Conservation (phyloP, 208 protist species). For the Leishmania martiniquensis region DNA sequence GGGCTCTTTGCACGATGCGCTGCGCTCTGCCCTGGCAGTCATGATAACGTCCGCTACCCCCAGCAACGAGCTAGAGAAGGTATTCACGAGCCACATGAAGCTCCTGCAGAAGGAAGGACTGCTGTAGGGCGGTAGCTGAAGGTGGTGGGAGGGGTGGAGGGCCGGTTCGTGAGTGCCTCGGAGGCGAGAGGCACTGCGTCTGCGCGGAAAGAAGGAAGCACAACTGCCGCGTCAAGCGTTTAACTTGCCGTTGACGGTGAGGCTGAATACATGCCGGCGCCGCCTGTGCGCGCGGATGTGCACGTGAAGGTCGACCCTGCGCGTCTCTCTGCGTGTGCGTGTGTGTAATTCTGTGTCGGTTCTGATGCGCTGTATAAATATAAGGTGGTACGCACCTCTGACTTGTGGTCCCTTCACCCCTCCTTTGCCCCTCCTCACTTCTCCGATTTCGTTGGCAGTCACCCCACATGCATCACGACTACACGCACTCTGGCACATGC, state of each 20-base stretch:
- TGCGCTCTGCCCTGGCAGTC: constrained; percentile 36
- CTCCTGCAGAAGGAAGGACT: constrained; percentile 53
- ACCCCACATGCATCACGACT: background rate
- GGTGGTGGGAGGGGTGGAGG: background rate
- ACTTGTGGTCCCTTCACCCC: background rate
- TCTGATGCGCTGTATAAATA: no score
- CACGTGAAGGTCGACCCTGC: background rate
- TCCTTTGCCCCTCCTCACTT: background rate
- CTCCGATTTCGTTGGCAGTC: background rate
- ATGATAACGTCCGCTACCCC: constrained; percentile 56
- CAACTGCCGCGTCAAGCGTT: background rate
- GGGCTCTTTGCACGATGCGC: constrained; percentile 43
- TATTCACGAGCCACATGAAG: constrained; percentile 49
- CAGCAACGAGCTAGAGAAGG: constrained; percentile 58
- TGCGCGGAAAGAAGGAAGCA: no score
- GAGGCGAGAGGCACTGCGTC: background rate
- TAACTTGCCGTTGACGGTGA: background rate
- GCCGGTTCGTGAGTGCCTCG: background rate
- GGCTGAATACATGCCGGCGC: background rate
- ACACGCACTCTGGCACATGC: background rate
- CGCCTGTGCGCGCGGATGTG: background rate
- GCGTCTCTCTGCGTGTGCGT: no score
- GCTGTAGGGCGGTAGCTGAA: constrained; percentile 26
- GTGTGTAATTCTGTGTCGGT: no score
- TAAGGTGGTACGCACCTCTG: no score